These are phyloP conservation scores for Fraxinus anomala DNA, from an alignment of 257 asterid species.

Conservation along the genomic window DNA sequence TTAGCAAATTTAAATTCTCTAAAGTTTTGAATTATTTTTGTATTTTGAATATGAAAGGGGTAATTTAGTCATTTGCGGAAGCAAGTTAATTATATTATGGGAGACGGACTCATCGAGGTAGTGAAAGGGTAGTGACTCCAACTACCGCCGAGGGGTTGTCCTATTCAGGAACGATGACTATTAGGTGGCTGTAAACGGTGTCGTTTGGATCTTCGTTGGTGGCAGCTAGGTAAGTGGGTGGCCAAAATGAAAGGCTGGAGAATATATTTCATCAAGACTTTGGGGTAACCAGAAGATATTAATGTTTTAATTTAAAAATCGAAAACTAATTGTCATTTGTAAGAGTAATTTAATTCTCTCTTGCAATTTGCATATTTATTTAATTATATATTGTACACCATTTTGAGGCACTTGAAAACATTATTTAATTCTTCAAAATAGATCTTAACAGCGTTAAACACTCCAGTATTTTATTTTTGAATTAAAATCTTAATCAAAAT, in stretches of 20 bases:
- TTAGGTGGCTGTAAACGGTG: background rate
- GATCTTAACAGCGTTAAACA: background rate
- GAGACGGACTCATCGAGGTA: conserved; percentile 53
- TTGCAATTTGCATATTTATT: no score
- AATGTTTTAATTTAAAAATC: background rate
- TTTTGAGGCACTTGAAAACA: background rate
- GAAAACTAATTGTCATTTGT: background rate
- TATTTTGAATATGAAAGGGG: background rate
- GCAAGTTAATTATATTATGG: background rate
- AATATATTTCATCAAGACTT: background rate
- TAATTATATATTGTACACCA: background rate
- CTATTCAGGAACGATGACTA: conserved; percentile 9
- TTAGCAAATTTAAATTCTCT: no score
- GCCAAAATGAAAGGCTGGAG: background rate
- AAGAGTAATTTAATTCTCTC: background rate
- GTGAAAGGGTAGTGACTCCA: conserved; percentile 33
- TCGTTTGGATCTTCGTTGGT: background rate
- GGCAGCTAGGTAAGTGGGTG: background rate
- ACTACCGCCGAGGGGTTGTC: conserved; percentile 31
- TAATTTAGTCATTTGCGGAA: background rate
- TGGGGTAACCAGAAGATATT: background rate
- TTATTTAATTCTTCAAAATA: background rate
- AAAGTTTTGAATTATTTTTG: background rate
- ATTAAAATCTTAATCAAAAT: no score
- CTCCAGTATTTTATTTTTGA: background rate